A percentile compares a stretch with the other conserved stretches of the same genome.
Evolutionary conservation across 1,284 basidiomycete species (phyloP).

Genomic region (Malassezia yamatoensis): DNA sequence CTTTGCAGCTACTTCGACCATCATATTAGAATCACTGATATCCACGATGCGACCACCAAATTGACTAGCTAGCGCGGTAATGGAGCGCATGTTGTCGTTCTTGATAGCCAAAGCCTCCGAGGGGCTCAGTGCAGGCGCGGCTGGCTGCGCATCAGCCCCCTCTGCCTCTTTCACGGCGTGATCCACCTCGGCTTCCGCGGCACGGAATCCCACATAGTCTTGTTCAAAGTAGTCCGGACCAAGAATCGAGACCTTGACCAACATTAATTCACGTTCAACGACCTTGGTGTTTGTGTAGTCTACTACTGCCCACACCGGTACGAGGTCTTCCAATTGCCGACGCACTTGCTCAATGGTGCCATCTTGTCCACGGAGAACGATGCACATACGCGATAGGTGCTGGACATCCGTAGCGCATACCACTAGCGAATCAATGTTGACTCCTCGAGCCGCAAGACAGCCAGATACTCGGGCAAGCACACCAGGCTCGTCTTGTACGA

Average conservation of each 20-base stretch:
- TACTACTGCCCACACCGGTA: conserved; percentile 47
- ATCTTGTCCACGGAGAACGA: conserved; percentile 91
- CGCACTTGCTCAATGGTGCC: conserved; percentile 85
- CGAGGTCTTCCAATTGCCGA: conserved; percentile 43
- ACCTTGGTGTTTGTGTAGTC: conserved; percentile 51
- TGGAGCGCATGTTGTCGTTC: conserved; percentile 76
- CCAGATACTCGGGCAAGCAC: conserved; percentile 95
- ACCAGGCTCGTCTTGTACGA: conserved; percentile 98
- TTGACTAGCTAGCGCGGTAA: conserved; percentile 72
- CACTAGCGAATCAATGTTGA: conserved; percentile 96
- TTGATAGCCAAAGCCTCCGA: conserved; percentile 78
- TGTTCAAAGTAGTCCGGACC: conserved; percentile 88
- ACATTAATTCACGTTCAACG: conserved; percentile 74
- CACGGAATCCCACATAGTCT: conserved; percentile 20
- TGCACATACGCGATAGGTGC: conserved; percentile 95
- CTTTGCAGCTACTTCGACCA: conserved; percentile 91
- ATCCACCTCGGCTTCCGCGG: conserved; percentile 30
- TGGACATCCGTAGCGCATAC: conserved; percentile 96
- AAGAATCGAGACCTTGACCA: conserved; percentile 87
- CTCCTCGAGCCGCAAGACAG: conserved; percentile 88
- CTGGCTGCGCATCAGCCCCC: conserved; percentile 5
- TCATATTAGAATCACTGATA: conserved; percentile 82
- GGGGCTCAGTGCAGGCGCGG: conserved; percentile 55
- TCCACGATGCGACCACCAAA: conserved; percentile 91
- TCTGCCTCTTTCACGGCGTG: conserved; percentile 16